phyloP scores from a whole-genome alignment of 2,329 filamentous ascomycete genomes.

The Trichophyton verrucosum region DNA sequence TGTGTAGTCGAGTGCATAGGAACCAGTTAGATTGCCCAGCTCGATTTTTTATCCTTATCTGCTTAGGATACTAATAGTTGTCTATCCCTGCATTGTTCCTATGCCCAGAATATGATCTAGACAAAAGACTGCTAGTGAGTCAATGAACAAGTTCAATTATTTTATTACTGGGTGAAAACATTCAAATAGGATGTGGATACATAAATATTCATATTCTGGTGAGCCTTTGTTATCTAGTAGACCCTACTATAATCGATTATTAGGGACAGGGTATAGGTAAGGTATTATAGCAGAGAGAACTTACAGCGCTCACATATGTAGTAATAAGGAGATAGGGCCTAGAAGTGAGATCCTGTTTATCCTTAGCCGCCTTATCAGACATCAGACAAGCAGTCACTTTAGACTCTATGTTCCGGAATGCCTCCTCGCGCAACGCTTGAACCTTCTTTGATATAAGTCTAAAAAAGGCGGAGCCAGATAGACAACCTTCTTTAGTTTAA shows the following conservation, averaged over 20 bases:
- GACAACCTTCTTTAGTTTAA: conserved; percentile 1
- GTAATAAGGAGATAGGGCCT: not conserved
- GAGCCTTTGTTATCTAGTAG: too few species aligned
- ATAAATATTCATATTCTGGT: too few species aligned
- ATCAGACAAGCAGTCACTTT: not conserved
- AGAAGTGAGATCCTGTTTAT: not conserved
- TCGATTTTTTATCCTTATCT: too few species aligned
- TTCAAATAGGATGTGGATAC: too few species aligned
- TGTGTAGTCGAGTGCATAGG: not conserved
- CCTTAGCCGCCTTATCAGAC: not conserved
- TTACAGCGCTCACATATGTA: too few species aligned
- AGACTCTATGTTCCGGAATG: not conserved
- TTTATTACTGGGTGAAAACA: too few species aligned
- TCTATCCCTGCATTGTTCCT: too few species aligned
- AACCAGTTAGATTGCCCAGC: too few species aligned
- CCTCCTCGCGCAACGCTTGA: not conserved
- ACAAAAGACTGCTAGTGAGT: not conserved
- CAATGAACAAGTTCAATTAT: not conserved
- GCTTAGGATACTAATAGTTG: too few species aligned
- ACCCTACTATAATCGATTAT: too few species aligned
- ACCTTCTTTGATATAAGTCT: conserved; percentile 1
- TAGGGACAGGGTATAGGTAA: too few species aligned
- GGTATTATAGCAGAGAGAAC: not conserved
- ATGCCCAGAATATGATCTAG: not conserved
- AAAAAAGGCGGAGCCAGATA: not conserved